Evolutionary conservation across 2,329 filamentous ascomycete species (phyloP).

Genomic region (Fusarium albidum): DNA sequence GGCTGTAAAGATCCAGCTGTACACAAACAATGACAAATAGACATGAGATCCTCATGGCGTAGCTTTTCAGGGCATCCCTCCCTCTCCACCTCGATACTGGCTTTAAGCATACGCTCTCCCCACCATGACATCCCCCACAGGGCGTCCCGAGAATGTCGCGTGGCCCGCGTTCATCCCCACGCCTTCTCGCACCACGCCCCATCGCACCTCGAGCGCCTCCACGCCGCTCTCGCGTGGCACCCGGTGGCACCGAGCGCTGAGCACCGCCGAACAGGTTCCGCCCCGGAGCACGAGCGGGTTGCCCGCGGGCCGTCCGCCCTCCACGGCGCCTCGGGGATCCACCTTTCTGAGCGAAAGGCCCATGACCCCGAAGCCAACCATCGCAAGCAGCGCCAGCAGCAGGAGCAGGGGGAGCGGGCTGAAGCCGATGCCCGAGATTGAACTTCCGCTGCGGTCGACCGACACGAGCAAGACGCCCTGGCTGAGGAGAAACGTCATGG

Average conservation of each 20-base stretch:
- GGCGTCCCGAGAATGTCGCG: conserved; percentile 53
- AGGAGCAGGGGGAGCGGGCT: conserved; percentile 53
- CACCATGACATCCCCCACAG: conserved; percentile 39
- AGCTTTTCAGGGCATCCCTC: neutral
- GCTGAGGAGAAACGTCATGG: conserved; percentile 55
- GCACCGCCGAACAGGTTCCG: conserved; percentile 60
- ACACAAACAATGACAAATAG: too few relatives aligned
- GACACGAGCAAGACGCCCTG: conserved; percentile 52
- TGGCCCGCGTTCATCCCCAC: conserved; percentile 51
- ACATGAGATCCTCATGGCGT: neutral
- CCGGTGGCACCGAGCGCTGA: conserved; percentile 58
- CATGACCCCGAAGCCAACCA: conserved; percentile 46
- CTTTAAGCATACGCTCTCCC: conserved; percentile 39
- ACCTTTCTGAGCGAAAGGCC: conserved; percentile 52
- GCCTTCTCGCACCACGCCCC: conserved; percentile 56
- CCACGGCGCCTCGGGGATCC: conserved; percentile 44
- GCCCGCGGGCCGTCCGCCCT: conserved; percentile 48
- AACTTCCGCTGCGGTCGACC: conserved; percentile 39
- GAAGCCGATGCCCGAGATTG: conserved; percentile 48
- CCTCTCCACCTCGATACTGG: conserved; percentile 13
- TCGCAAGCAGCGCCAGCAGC: conserved; percentile 50
- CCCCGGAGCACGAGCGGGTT: conserved; percentile 59
- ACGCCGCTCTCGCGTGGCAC: conserved; percentile 43
- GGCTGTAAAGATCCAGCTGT: neutral
- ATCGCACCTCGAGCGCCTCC: conserved; percentile 50